Evolutionary conservation across 202 grass and related monocot genomes (phyloP).

Genomic region (Elaeis oleifera): DNA sequence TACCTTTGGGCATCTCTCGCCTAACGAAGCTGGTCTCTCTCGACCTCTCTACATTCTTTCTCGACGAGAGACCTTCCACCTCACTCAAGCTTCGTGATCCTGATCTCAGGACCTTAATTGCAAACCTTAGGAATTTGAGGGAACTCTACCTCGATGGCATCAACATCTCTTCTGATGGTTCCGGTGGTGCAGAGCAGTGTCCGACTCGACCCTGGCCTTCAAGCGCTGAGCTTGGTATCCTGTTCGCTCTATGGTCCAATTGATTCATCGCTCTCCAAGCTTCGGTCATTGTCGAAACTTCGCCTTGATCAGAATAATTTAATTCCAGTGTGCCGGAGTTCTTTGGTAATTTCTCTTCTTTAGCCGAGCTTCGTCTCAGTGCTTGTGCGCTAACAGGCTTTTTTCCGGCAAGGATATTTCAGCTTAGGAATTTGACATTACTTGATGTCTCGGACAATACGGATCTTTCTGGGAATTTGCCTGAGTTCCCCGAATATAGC

Average conservation of each 20-base stretch:
- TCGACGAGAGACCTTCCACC: constrained; percentile 2
- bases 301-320: constrained; percentile 14
- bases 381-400: constrained; percentile 17
- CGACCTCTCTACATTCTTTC: constrained; percentile 35
- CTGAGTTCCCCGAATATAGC: constrained; percentile 29
- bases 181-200: constrained; percentile 38
- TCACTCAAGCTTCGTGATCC: constrained; percentile 19
- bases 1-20: constrained; percentile 33
- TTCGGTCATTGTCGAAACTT: constrained; percentile 20
- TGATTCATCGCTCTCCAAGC: constrained; percentile 29
- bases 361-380: constrained; percentile 27
- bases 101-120: constrained; percentile 16
- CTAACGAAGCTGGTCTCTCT: constrained; percentile 44
- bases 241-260: constrained; percentile 22
- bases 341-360: constrained; percentile 19
- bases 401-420: constrained; percentile 30
- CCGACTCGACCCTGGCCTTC: constrained; percentile 30
- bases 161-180: constrained; percentile 22
- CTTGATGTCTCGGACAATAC: constrained; percentile 23
- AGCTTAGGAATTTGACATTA: constrained; percentile 26
- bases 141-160: constrained; percentile 32
- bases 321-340: constrained; percentile 26
- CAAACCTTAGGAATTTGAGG: constrained; percentile 31
- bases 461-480: constrained; percentile 28
- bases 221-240: constrained; percentile 21